A percentile compares a stretch with the other conserved stretches of the same genome.
Evolutionary conservation across 2,329 filamentous ascomycete species (phyloP).

Genomic region (Sarocladium brachiariae): DNA sequence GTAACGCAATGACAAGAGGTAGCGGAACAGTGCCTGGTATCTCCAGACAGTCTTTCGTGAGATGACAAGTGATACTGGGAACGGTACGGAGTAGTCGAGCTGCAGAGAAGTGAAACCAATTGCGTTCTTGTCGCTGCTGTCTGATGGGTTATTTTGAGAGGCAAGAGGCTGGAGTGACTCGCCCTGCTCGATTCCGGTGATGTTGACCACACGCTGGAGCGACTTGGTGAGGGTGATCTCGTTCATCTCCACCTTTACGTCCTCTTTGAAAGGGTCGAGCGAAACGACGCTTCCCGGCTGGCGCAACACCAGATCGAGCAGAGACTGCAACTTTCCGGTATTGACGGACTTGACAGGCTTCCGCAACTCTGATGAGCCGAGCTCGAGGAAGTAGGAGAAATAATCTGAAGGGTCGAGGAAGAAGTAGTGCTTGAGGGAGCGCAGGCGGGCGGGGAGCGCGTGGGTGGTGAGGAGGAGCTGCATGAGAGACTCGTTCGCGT

Average conservation of each 20-base stretch:
- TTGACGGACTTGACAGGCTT: constrained; percentile 88
- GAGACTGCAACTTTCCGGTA: constrained; percentile 83
- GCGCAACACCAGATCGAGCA: constrained; percentile 93
- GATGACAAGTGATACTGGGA: constrained; percentile 91
- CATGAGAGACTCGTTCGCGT: constrained; percentile 90
- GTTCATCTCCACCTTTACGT: constrained; percentile 97
- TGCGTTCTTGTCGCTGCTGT: constrained; percentile 81
- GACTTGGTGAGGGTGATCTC: constrained; percentile 88
- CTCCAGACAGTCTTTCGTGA: constrained; percentile 94
- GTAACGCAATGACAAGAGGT: constrained; percentile 82
- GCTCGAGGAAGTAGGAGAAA: constrained; percentile 95
- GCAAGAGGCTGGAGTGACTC: constrained; percentile 70
- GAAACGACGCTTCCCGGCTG: constrained; percentile 92
- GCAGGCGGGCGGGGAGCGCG: constrained; percentile 75
- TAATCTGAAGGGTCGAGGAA: constrained; percentile 97
- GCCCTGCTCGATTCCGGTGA: constrained; percentile 89
- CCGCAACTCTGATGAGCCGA: constrained; percentile 80
- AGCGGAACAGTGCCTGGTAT: constrained; percentile 93
- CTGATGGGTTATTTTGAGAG: constrained; percentile 42
- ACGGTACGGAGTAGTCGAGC: constrained; percentile 89
- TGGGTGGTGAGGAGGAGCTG: constrained; percentile 89
- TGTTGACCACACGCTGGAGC: constrained; percentile 92
- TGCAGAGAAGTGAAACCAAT: constrained; percentile 88
- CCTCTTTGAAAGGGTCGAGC: constrained; percentile 94
- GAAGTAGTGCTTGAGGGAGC: constrained; percentile 96